These are phyloP conservation scores for Aspergillus thermomutatus DNA, from an alignment of 2,329 filamentous ascomycete species.

Conservation along the genomic window DNA sequence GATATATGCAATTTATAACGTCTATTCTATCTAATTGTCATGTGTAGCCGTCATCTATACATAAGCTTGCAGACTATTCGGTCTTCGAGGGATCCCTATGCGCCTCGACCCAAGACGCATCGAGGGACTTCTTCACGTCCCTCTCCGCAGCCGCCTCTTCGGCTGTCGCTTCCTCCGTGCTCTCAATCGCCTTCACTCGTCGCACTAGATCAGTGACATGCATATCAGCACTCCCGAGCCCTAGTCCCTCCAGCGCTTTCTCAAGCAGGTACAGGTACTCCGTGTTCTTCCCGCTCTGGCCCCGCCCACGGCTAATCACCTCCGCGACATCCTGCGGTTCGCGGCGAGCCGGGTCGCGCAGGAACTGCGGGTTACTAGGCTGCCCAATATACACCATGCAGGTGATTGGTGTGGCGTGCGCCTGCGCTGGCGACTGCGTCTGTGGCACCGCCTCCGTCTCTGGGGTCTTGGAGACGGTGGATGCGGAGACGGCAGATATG, in stretches of 20 bases:
- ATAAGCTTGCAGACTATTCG: not conserved
- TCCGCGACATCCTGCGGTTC: slow-evolving; percentile 72
- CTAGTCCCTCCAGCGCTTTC: slow-evolving; percentile 67
- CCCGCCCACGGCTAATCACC: slow-evolving; percentile 72
- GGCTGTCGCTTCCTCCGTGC: slow-evolving; percentile 20
- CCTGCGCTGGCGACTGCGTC: slow-evolving; percentile 1
- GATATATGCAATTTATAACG: not conserved
- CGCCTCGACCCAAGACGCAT: slow-evolving; percentile 9
- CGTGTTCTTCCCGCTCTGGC: slow-evolving; percentile 83
- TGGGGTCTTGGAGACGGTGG: slow-evolving; percentile 3
- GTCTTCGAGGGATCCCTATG: not conserved
- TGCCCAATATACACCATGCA: slow-evolving; percentile 91
- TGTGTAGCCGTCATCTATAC: not conserved
- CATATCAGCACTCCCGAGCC: slow-evolving; percentile 72
- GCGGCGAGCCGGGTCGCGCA: slow-evolving; percentile 55
- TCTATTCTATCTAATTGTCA: not conserved
- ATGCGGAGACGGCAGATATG: slow-evolving; percentile 30
- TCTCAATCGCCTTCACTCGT: slow-evolving; percentile 65
- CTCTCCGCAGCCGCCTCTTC: slow-evolving; percentile 32
- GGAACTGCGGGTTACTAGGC: slow-evolving; percentile 87
- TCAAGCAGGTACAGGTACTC: slow-evolving; percentile 87
- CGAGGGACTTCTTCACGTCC: slow-evolving; percentile 26
- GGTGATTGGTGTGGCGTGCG: slow-evolving; percentile 35
- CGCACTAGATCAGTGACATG: slow-evolving; percentile 80
- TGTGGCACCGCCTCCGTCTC: not conserved